These are phyloP conservation scores for Fusarium xyrophilum DNA, from an alignment of 2,329 filamentous ascomycete genomes.

Conservation along the genomic window DNA sequence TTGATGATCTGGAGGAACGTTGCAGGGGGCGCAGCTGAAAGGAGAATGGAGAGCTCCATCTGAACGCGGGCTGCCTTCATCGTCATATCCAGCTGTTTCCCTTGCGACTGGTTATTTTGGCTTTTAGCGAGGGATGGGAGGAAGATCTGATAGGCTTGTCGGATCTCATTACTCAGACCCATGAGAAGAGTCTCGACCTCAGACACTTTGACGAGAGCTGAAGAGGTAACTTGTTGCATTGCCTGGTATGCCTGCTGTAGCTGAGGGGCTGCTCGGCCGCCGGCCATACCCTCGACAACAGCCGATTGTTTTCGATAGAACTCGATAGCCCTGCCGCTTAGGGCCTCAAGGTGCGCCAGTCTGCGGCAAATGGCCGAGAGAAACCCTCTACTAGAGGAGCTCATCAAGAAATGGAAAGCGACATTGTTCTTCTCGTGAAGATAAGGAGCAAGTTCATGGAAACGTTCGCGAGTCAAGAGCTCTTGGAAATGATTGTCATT, in stretches of 20 bases:
- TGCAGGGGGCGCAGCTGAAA: slow-evolving; percentile 55
- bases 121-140: slow-evolving; percentile 56
- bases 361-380: slow-evolving; percentile 72
- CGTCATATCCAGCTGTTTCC: slow-evolving; percentile 52
- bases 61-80: slow-evolving; percentile 57
- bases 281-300: slow-evolving; percentile 48
- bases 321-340: slow-evolving; percentile 57
- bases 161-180: slow-evolving; percentile 56
- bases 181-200: slow-evolving; percentile 69
- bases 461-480: slow-evolving; percentile 56
- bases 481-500: slow-evolving; percentile 59
- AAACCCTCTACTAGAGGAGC: slow-evolving; percentile 76
- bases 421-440: slow-evolving; percentile 63
- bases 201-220: slow-evolving; percentile 62
- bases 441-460: slow-evolving; percentile 58
- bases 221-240: slow-evolving; percentile 59
- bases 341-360: slow-evolving; percentile 62
- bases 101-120: slow-evolving; percentile 53
- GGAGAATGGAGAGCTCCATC: slow-evolving; percentile 60
- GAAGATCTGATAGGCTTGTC: slow-evolving; percentile 56
- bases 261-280: slow-evolving; percentile 52
- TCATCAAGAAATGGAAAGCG: slow-evolving; percentile 70
- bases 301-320: slow-evolving; percentile 58
- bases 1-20: slow-evolving; percentile 65
- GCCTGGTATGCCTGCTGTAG: slow-evolving; percentile 64